Base-by-base conservation (phyloP, 192 early-diverging fungal genomes). In the Backusella circina region DNA sequence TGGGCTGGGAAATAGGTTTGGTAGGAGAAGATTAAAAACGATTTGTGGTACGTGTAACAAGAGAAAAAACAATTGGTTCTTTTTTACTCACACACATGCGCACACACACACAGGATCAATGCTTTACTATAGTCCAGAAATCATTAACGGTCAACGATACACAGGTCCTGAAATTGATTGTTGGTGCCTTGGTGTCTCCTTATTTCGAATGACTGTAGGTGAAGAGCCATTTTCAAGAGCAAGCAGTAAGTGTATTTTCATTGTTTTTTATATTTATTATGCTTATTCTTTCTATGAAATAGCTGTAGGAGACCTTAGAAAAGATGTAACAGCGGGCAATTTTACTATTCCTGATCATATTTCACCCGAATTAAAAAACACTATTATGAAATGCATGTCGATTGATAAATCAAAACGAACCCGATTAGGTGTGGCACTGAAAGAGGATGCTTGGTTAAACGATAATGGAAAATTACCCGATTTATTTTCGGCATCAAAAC, bases 151-250 rank as follows among this genome's bases (percentile, higher is more conserved):
- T 36, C 91, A 93, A 33, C 92, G 89, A 30, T 99, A 99, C 79
- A 85, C 84, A 70, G 97, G 97, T 4, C 95, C 97, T 16, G 97
- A 99, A 73, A 89, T 99, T 30, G 97, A 99, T 76, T 91, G 93
- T 41, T 99, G 97, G 97, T 96, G 94, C 35, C 79, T 98, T 13
- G 97, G 97, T 9, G 93, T 99, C 1, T 86, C 95, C 10, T 81
- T 99, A 15, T 99, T 94, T 76, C 91, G 95, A 32, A 89, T 98
- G 83, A 89, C 79, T 0, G 83, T 84, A 18, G 86, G 86, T 21
- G 75, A 77, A 41, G 86, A 88, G 54, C 83, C 86, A 1, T 88
- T 88, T 68, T 57, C 76, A 10, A 77, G 70, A 64, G 86, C 85
- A 0, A 41, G 37, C 8, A 75, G 78, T 79, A 79, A n/a, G n/a